Conservation (phyloP, 257 asterid genomes). For the Primulina eburnea region DNA sequence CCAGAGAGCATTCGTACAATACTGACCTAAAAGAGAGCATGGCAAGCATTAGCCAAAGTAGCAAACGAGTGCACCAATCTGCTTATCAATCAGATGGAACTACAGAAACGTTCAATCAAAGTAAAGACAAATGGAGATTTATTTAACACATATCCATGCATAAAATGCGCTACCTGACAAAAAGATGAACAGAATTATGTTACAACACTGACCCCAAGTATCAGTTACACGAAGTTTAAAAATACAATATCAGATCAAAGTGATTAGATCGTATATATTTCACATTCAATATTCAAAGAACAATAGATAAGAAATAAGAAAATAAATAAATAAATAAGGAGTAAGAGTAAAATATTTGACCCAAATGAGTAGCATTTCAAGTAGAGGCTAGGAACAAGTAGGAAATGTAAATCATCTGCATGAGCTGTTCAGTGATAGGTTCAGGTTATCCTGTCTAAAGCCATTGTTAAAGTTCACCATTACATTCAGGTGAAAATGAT, state of each 20-base stretch:
- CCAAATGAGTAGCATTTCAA: neutral
- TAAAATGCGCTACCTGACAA: neutral
- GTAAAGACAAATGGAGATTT: slow-evolving; percentile 10
- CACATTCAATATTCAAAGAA: no score
- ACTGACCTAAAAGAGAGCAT: slow-evolving; percentile 63
- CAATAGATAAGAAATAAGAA: no score
- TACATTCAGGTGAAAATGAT: no score
- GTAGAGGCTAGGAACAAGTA: neutral
- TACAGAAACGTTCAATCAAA: neutral
- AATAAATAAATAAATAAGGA: no score
- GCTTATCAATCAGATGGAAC: slow-evolving; percentile 4
- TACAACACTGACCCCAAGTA: slow-evolving; percentile 13
- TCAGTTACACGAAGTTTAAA: neutral
- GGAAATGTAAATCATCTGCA: neutral
- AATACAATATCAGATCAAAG: slow-evolving; percentile 11
- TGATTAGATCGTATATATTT: no score
- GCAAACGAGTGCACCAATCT: neutral
- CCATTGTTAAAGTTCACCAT: no score
- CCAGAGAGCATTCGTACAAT: slow-evolving; percentile 90
- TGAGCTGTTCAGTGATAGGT: no score
- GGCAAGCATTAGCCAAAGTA: slow-evolving; percentile 20
- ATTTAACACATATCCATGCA: neutral
- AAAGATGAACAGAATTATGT: neutral
- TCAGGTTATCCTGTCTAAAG: no score
- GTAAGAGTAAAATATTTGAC: no score